Evolutionary conservation across 2,329 filamentous ascomycete genomes (phyloP).

Genomic region (Epichloe festucae): DNA sequence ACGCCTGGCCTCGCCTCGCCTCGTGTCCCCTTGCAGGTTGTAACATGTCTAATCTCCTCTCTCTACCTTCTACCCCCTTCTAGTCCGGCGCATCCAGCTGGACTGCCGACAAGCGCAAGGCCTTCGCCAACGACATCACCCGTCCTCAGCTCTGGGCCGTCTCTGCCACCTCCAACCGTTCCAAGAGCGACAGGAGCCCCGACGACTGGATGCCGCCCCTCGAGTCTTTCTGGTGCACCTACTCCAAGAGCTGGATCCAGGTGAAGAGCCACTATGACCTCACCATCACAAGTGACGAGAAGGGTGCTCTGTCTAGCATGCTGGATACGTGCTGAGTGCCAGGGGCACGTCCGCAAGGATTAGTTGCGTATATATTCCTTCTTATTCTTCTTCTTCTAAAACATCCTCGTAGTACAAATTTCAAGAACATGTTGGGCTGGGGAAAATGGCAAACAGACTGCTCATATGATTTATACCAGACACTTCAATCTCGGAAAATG

Average conservation of each 20-base stretch:
- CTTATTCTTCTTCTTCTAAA: too few relatives aligned
- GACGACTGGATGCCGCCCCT: constrained; percentile 66
- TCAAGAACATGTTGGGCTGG: too few relatives aligned
- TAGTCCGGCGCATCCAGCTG: constrained; percentile 59
- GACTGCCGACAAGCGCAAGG: constrained; percentile 53
- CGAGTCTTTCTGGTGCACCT: constrained; percentile 60
- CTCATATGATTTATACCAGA: background rate
- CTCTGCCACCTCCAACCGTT: constrained; percentile 61
- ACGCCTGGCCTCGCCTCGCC: background rate
- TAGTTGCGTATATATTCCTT: background rate
- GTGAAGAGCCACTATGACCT: constrained; percentile 64
- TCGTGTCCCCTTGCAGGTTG: background rate
- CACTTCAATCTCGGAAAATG: too few relatives aligned
- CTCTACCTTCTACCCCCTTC: background rate
- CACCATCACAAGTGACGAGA: constrained; percentile 59
- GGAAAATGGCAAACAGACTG: background rate
- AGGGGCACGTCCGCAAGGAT: background rate
- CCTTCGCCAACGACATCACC: constrained; percentile 65
- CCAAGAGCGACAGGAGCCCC: constrained; percentile 61
- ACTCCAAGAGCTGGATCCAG: constrained; percentile 62
- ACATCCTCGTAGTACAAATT: background rate
- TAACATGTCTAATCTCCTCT: background rate
- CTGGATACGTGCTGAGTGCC: constrained; percentile 17
- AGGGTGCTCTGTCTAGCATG: constrained; percentile 44
- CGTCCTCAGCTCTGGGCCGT: constrained; percentile 70